phyloP scores from a whole-genome alignment of 345 rosid genomes.

The Gossypium sturtianum region DNA sequence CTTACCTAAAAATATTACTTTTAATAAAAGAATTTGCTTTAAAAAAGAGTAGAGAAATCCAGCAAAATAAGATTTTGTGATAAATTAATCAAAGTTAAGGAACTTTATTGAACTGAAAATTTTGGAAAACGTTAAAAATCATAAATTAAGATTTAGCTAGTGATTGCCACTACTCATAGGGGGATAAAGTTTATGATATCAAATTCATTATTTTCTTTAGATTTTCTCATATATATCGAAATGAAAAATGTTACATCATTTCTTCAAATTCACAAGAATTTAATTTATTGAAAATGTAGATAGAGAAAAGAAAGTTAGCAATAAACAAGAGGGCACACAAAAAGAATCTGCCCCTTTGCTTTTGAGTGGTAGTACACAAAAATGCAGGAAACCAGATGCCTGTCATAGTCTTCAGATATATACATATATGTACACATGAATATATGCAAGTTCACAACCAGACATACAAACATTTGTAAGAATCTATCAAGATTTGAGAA shows the following conservation, averaged over 20 bases:
- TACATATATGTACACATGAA: background rate
- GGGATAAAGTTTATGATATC: background rate
- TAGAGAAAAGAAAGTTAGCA: background rate
- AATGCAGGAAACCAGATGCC: conserved; percentile 13
- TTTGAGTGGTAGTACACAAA: background rate
- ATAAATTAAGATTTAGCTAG: too few relatives aligned
- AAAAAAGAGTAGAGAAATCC: too few relatives aligned
- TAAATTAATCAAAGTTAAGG: too few relatives aligned
- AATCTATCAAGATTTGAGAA: conserved; percentile 1
- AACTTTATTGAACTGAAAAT: too few relatives aligned
- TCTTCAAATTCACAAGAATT: background rate
- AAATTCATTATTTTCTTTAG: background rate
- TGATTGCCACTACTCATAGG: too few relatives aligned
- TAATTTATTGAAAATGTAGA: background rate
- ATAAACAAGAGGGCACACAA: background rate
- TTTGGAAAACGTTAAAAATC: too few relatives aligned
- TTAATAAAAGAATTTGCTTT: too few relatives aligned
- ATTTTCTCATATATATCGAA: background rate
- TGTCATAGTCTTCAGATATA: background rate
- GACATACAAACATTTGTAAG: conserved; percentile 6
- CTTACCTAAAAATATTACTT: too few relatives aligned
- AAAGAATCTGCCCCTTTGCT: background rate
- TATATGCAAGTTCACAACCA: conserved; percentile 8
- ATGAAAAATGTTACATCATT: background rate
- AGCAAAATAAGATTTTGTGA: too few relatives aligned